Evolutionary conservation across 2,329 filamentous ascomycete genomes (phyloP).

Genomic region (Teratosphaeria zuluensis): DNA sequence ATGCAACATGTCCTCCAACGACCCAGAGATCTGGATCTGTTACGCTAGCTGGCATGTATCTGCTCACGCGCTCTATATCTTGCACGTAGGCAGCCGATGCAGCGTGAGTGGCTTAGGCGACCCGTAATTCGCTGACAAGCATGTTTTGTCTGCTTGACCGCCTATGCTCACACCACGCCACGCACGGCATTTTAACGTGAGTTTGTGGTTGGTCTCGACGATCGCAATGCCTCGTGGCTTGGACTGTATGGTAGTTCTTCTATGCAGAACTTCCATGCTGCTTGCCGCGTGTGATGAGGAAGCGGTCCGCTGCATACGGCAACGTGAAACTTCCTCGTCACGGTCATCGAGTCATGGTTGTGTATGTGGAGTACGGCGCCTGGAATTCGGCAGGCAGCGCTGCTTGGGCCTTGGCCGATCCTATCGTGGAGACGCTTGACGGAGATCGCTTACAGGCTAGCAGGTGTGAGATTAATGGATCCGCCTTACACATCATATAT

Average conservation of each 20-base stretch:
- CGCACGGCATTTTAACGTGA: neutral
- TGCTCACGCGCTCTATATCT: neutral
- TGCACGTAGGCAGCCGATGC: neutral
- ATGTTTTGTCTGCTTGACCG: neutral
- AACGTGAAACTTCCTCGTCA: neutral
- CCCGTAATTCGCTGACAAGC: too few relatives aligned
- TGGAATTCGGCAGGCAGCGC: neutral
- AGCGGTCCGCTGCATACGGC: neutral
- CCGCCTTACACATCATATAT: neutral
- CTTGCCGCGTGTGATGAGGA: neutral
- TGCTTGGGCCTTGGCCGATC: neutral
- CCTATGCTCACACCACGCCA: neutral
- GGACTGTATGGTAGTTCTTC: neutral
- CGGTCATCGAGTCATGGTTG: neutral
- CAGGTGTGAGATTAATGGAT: neutral
- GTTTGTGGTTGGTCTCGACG: neutral
- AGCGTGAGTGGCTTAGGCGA: neutral
- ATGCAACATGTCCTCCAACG: too few relatives aligned
- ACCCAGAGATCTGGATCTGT: neutral
- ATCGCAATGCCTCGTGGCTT: neutral
- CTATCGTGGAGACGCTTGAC: neutral
- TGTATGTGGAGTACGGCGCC: neutral
- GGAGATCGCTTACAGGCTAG: neutral
- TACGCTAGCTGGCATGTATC: neutral
- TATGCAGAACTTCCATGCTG: neutral